Evolutionary conservation across 306 rosid species (phyloP).

Genomic region (Dryas drummondii): DNA sequence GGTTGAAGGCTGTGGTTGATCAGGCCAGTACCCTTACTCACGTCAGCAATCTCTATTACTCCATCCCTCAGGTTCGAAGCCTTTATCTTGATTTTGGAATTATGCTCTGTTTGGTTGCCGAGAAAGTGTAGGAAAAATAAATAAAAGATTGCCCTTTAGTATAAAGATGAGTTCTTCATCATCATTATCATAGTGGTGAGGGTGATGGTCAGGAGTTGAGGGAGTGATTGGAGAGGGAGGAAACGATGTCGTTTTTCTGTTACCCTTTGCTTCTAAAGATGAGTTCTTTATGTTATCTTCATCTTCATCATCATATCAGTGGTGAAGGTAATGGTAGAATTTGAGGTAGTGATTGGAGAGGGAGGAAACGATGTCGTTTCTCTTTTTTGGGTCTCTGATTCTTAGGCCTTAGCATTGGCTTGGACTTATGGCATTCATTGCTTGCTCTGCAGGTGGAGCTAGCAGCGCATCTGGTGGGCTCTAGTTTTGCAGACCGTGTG

Average conservation of each 20-base stretch:
- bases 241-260: too few species aligned
- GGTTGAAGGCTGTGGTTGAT: conserved; percentile 67
- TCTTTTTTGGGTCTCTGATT: too few species aligned
- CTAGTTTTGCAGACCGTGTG: conserved; percentile 87
- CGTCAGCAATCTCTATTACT: conserved; percentile 72
- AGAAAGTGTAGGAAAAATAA: neutral
- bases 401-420: neutral
- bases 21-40: conserved; percentile 73
- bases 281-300: neutral
- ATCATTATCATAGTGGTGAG: neutral
- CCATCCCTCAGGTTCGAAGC: conserved; percentile 72
- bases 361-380: neutral
- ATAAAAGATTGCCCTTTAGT: neutral
- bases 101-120: conserved; percentile 4
- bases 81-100: neutral
- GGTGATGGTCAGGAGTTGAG: neutral
- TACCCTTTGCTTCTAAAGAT: neutral
- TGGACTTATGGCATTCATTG: conserved; percentile 1
- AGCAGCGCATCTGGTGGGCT: conserved; percentile 65
- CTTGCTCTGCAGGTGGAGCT: conserved; percentile 66
- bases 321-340: neutral
- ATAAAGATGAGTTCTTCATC: neutral
- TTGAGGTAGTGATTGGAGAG: neutral
- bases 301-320: too few species aligned
- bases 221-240: too few species aligned